Evolutionary conservation across 768 basidiomycete genomes (phyloP), one percentile per base, ranked within the genome.

Genomic region (Hydnum rufescens): DNA sequence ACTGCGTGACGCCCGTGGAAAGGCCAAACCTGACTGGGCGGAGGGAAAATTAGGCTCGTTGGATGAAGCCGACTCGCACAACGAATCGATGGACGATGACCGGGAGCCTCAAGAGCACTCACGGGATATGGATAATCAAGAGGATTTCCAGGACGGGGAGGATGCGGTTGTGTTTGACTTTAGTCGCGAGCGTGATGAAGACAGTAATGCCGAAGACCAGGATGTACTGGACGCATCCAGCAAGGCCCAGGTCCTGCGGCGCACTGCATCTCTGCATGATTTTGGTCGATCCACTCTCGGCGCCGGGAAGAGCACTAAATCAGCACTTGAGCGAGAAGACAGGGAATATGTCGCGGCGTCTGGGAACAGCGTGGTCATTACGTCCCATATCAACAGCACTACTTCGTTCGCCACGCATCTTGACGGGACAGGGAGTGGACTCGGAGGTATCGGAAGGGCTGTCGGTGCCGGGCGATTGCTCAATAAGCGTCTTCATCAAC

Each of bases 291-390:
- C 13, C 25, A 47, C 26, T 16, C 26, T 28, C 8, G 13, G 13
- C 16, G 8, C 8, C 44, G 44, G 26, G 13, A 39, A 39, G 36
- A 39, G 22, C 22, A 13, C 13, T 13, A 22, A 39, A 13, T 22
- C 36, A 13, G 36, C 13, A 13, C 13, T 13, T 39, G 22, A 28
- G 19, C 42, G 31, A 18, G 54, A 53, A 44, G 46, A 52, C 6
- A 51, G 54, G 30, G 58, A 54, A n/a, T 88, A 89, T 62, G 72
- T 85, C 53, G 88, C 89, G 32, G 93, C 93, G 2, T 96, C 92
- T 4, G 92, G 92, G 4, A 97, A 99, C 66, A 90, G 85, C 57
- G 89, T 96, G 44, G 74, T 76, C 34, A 79, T 97, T 60, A 90
- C 93, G 1, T 95, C 90, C 2, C 83, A 81, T 23, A 82, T 84